Base-by-base conservation (phyloP, 495 filamentous ascomycete species). In the Coniosporium apollinis region DNA sequence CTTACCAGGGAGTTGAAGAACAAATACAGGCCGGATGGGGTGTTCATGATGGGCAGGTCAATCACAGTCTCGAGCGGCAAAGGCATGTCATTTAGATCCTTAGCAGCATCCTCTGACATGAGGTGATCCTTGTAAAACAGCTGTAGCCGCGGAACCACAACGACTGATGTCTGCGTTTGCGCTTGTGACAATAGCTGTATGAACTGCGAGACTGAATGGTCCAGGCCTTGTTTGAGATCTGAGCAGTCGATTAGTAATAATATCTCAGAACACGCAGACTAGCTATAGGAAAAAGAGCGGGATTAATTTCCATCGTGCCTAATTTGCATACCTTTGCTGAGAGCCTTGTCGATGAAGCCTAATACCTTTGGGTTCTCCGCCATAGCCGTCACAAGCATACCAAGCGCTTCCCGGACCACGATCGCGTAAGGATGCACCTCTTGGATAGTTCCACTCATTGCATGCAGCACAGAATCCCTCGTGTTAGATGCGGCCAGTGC, bases 11-110 rank as follows among this genome's bases (percentile, higher is more conserved):
- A 73, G 52, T 83, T 85, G 20, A 97, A 61, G 52, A 87, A 94
- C n/a, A 94, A 65, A 54, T 86, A 96, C 43, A 96, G 61, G 30
- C 82, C 83, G 33, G 84, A 86, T 60, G 86, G 69, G n/a, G 84
- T 78, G 51, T 83, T 79, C 8, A 79, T 58, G 4, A 65, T 58
- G 1, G 79, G 76, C 3, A 77, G 55, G 44, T 85, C 77, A 18
- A 74, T 61, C 1, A 89, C 49, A 48, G 51, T 42, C 9, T 53
- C 37, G 10, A 60, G 36, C 22, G 51, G 50, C 18, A 48, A 32
- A 8, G 42, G 36, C 5, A 41, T 44, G 19, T 40, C 49, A 33
- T 37, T 47, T 10, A 49, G 33, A 28, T 42, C 55, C 11, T 62
- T 54, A 48, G 63, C 50, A 33, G 56, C 54, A 30, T 61, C 61